Evolutionary conservation across 2,329 filamentous ascomycete species (phyloP), one percentile per base, ranked within the genome.

Genomic region (Fusarium sp.): DNA sequence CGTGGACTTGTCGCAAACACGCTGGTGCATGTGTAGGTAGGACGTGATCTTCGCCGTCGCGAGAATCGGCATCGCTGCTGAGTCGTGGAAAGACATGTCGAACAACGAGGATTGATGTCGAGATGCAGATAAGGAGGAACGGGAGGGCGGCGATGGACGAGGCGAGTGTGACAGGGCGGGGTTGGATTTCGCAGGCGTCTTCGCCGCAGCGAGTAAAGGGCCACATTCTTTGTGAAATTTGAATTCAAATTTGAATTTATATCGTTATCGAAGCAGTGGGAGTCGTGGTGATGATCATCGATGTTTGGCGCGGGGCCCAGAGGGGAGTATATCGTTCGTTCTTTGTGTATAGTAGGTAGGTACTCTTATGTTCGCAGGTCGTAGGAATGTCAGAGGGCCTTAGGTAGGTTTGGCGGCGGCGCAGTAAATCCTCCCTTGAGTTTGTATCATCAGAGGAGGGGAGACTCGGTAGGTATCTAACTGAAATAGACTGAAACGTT

Each of bases 21-120:
- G 86, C 84, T 65, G 91, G 90, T n/a, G 90, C 89, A 66, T 90
- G 87, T 52, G 89, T 84, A 4, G 90, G 90, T 30, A 91, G 86
- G 72, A 89, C 87, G 78, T 92, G 88, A 75, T 90, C 89, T 68
- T 90, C 86, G 75, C 89, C 90, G 72, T 91, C 88, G 74, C 79
- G 80, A 62, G 79, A 68, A 17, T 86, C 81, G 69, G 88, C 84
- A 18, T 87, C 78, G 68, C 87, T 87, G 45, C 92, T 90, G 14
- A 97, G 87, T n/a, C 89, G 84, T 8, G 94, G 94, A 77, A 94
- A 95, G 24, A 97, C 83, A 77, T 90, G 91, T 41, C 89, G 88
- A 57, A 90, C 87, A 56, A 93, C 91, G 61, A 93, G 82, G 41
- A 89, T 77, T 56, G 88, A 89, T 74, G 93, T 89, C 57, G 88